Conservation (phyloP, 805 yeast species). For the Suhomyces pyralidae region DNA sequence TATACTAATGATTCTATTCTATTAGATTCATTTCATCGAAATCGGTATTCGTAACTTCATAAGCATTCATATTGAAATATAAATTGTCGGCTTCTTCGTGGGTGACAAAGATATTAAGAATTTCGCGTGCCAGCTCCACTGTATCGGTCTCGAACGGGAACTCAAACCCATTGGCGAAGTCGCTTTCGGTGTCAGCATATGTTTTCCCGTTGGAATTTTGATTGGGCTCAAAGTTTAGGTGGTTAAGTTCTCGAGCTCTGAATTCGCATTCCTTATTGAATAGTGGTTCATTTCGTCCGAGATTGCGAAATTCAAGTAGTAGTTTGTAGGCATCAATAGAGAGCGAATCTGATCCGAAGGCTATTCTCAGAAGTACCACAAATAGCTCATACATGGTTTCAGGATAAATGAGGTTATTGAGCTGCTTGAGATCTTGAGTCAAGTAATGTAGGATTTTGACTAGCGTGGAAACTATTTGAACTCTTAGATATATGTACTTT, state of each 20-base stretch:
- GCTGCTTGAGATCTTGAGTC: constrained; percentile 27
- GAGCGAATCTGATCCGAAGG: constrained; percentile 47
- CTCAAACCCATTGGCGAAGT: constrained; percentile 57
- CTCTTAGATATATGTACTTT: constrained; percentile 31
- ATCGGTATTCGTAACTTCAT: constrained; percentile 10
- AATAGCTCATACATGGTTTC: constrained; percentile 46
- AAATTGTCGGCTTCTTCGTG: constrained; percentile 78
- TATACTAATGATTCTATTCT: not conserved
- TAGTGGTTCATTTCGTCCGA: constrained; percentile 26
- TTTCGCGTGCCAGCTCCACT: constrained; percentile 66
- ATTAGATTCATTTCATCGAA: constrained; percentile 25
- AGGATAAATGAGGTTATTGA: constrained; percentile 35
- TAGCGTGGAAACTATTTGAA: constrained; percentile 39
- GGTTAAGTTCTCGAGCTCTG: constrained; percentile 37
- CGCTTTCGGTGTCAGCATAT: constrained; percentile 38
- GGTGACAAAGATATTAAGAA: constrained; percentile 64
- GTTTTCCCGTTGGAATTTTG: constrained; percentile 13
- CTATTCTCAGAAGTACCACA: constrained; percentile 50
- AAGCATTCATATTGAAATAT: constrained; percentile 60
- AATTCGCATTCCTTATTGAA: constrained; percentile 47
- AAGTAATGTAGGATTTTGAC: constrained; percentile 40
- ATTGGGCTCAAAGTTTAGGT: constrained; percentile 12
- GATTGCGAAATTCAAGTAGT: constrained; percentile 31
- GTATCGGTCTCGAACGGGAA: constrained; percentile 59
- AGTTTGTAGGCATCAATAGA: constrained; percentile 36